phyloP scores from a whole-genome alignment of 352 stramenopile genomes.

The Pythium periplocum region DNA sequence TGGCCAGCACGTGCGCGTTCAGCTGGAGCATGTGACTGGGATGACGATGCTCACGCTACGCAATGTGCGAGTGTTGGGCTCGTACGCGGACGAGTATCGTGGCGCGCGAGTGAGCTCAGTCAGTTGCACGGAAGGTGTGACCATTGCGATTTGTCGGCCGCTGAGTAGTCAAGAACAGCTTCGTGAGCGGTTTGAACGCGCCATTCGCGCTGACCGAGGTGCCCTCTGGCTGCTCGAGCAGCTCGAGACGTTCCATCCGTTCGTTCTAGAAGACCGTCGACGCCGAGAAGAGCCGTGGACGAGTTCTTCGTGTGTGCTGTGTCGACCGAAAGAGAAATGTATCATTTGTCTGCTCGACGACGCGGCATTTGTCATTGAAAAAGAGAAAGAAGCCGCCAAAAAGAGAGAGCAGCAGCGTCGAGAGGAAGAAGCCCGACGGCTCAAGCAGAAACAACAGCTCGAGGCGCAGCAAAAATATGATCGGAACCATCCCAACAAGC shows the following conservation, averaged over 20 bases:
- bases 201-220: constrained; percentile 42
- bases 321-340: constrained; percentile 18
- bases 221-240: constrained; percentile 47
- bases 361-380: constrained; percentile 12
- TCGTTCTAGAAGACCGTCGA: constrained; percentile 6
- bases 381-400: constrained; percentile 7
- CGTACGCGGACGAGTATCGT: constrained; percentile 32
- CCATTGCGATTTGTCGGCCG: constrained; percentile 46
- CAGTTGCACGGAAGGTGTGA: constrained; percentile 47
- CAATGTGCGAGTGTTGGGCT: constrained; percentile 44
- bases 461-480: constrained; percentile 3
- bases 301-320: constrained; percentile 18
- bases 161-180: constrained; percentile 29
- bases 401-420: constrained; percentile 8
- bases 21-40: constrained; percentile 32
- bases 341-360: constrained; percentile 24
- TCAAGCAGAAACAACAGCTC: constrained; percentile 2
- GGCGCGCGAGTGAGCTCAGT: constrained; percentile 56
- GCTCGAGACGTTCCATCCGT: constrained; percentile 64
- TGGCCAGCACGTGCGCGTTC: constrained; percentile 52
- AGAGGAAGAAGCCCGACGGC: constrained; percentile 6
- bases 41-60: constrained; percentile 45
- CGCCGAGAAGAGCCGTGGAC: constrained; percentile 1
- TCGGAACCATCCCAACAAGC: no score
- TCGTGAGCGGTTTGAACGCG: constrained; percentile 49